Percentiles rank a stretch among this genome's conserved stretches.
phyloP scores from a whole-genome alignment of 208 protist species.

The Trypanosoma platydactyli region DNA sequence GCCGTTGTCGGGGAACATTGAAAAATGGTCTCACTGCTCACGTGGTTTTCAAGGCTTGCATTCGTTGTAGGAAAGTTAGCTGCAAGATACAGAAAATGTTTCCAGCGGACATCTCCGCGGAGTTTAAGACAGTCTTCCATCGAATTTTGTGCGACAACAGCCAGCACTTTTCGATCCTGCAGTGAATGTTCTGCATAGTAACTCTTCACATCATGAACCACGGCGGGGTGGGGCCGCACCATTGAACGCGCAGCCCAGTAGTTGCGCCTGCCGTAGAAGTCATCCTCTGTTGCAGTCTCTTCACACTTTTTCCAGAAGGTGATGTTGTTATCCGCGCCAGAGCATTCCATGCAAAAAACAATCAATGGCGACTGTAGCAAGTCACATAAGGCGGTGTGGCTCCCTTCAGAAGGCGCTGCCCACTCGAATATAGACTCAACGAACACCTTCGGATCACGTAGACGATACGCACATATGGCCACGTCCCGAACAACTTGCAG shows the following conservation, averaged over 20 bases:
- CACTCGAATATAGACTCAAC: conserved; percentile 17
- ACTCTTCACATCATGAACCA: conserved; percentile 32
- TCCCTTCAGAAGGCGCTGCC: background rate
- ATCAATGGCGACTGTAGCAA: conserved; percentile 49
- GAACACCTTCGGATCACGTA: conserved; percentile 27
- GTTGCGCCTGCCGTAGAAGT: conserved; percentile 40
- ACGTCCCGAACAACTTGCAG: conserved; percentile 15
- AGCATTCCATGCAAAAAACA: conserved; percentile 44
- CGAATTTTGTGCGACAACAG: conserved; percentile 40
- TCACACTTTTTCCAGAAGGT: conserved; percentile 32
- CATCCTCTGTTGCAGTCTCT: background rate
- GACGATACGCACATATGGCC: conserved; percentile 47
- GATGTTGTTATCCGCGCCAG: conserved; percentile 7
- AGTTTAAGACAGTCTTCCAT: conserved; percentile 26
- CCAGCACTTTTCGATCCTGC: conserved; percentile 14
- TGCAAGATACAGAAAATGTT: conserved; percentile 53
- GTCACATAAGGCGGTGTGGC: conserved; percentile 24
- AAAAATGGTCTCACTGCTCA: conserved; percentile 23
- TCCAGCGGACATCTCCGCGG: conserved; percentile 25
- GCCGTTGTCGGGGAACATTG: conserved; percentile 42
- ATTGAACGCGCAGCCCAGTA: conserved; percentile 59
- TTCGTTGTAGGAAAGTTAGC: conserved; percentile 36
- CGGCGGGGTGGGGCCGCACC: conserved; percentile 27
- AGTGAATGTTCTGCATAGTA: conserved; percentile 26
- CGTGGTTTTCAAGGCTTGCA: conserved; percentile 20